A percentile compares a stretch with the other conserved stretches of the same genome.
Evolutionary conservation across 768 basidiomycete genomes (phyloP).

Genomic region (Lactifluus piperatus): DNA sequence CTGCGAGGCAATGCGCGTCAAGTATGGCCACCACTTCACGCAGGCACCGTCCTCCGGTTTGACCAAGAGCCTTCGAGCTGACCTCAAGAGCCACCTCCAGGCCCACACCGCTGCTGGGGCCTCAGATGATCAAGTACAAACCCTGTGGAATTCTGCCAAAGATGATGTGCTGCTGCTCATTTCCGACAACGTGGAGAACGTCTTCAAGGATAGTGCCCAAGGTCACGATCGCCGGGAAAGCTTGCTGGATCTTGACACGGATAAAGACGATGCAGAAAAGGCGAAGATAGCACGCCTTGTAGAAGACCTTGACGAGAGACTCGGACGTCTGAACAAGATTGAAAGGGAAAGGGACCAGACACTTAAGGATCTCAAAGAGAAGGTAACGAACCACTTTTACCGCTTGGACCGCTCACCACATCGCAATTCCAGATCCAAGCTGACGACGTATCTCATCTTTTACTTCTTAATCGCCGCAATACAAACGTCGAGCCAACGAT

Average conservation of each 20-base stretch:
- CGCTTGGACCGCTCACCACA: neutral
- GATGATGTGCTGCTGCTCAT: constrained; percentile 57
- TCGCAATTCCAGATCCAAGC: constrained; percentile 60
- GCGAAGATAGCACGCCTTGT: constrained; percentile 59
- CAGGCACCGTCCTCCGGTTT: constrained; percentile 74
- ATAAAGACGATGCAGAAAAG: constrained; percentile 58
- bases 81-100: constrained; percentile 65
- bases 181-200: constrained; percentile 49
- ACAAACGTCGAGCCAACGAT: constrained; percentile 75
- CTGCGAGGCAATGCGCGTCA: constrained; percentile 82
- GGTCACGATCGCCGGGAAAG: constrained; percentile 33
- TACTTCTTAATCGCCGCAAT: constrained; percentile 85
- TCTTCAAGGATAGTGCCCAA: constrained; percentile 48
- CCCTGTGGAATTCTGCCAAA: constrained; percentile 63
- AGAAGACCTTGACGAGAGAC: constrained; percentile 65
- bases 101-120: constrained; percentile 68
- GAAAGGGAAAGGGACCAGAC: constrained; percentile 78
- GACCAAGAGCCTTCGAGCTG: constrained; percentile 63
- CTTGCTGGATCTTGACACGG: constrained; percentile 68
- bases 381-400: constrained; percentile 39
- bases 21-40: constrained; percentile 80
- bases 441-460: constrained; percentile 93
- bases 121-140: constrained; percentile 68
- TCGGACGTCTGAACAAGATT: constrained; percentile 75
- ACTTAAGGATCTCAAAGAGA: constrained; percentile 91